Percentiles rank a stretch among this genome's conserved stretches.
These are phyloP conservation scores for Pseudogymnoascus sp. DNA, from an alignment of 2,329 filamentous ascomycete genomes.

Conservation along the genomic window DNA sequence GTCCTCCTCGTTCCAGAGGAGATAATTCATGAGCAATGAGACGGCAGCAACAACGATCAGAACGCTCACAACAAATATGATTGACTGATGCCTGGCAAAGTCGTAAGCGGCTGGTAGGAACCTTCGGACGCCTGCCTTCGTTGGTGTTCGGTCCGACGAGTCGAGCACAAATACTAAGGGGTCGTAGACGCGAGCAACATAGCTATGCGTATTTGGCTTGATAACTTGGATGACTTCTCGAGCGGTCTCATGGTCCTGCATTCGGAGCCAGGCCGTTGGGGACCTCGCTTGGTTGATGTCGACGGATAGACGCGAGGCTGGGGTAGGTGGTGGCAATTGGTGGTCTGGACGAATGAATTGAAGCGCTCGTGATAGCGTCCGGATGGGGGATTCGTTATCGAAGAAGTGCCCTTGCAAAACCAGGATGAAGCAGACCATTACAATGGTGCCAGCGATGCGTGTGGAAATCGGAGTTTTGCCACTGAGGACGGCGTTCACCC, in stretches of 20 bases:
- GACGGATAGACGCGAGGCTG: conserved; percentile 41
- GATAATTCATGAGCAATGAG: conserved; percentile 64
- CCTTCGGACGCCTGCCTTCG: conserved; percentile 36
- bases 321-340: conserved; percentile 13
- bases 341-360: conserved; percentile 10
- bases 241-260: conserved; percentile 74
- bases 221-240: conserved; percentile 69
- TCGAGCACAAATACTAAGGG: conserved; percentile 67
- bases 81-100: conserved; percentile 54
- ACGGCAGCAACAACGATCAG: conserved; percentile 58
- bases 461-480: conserved; percentile 64
- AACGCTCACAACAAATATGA: conserved; percentile 55
- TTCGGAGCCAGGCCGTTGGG: conserved; percentile 67
- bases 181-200: conserved; percentile 67
- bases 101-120: conserved; percentile 58
- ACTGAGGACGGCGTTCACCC: conserved; percentile 55
- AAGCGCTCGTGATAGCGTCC: conserved; percentile 31
- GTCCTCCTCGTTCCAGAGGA: conserved; percentile 59
- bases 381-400: conserved; percentile 45
- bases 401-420: conserved; percentile 75
- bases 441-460: conserved; percentile 65
- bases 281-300: conserved; percentile 67
- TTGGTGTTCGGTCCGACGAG: conserved; percentile 56
- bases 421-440: conserved; percentile 65
- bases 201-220: conserved; percentile 64